A percentile compares a stretch with the other conserved stretches of the same genome.
These are phyloP conservation scores for Kuraishia hungarica DNA, from an alignment of 805 yeast genomes.

Conservation along the genomic window DNA sequence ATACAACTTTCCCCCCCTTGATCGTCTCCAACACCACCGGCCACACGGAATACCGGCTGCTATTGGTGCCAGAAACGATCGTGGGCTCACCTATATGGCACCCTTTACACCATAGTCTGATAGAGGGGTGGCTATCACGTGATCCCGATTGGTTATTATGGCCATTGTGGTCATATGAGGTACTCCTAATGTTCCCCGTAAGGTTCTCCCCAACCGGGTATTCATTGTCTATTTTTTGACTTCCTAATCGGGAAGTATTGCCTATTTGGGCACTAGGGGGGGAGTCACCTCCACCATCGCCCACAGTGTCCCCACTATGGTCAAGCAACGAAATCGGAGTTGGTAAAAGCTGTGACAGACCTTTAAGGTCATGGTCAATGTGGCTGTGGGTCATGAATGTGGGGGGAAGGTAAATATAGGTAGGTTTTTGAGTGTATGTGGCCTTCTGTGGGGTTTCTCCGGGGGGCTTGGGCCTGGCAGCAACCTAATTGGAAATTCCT, in stretches of 20 bases:
- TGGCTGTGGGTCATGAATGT: not conserved
- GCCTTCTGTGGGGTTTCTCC: too few species aligned
- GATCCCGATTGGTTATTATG: too few species aligned
- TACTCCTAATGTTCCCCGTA: not conserved
- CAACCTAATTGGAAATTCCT: too few species aligned
- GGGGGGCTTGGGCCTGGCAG: too few species aligned
- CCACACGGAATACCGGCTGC: slow-evolving; percentile 21
- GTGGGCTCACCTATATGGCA: slow-evolving; percentile 24
- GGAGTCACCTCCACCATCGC: slow-evolving; percentile 7
- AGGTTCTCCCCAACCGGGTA: not conserved
- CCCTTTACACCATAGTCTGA: slow-evolving; percentile 19
- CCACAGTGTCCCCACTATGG: slow-evolving; percentile 15
- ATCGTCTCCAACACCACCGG: slow-evolving; percentile 11
- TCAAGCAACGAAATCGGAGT: slow-evolving; percentile 29
- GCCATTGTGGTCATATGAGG: not conserved
- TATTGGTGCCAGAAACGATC: slow-evolving; percentile 15
- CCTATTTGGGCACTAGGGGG: slow-evolving; percentile 2
- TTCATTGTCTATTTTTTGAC: too few species aligned
- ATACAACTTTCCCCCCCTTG: slow-evolving; percentile 29
- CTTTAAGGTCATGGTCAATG: not conserved
- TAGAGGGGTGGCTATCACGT: too few species aligned
- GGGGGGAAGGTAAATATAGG: not conserved
- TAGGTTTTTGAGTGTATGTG: too few species aligned
- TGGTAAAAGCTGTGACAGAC: not conserved
- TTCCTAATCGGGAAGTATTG: not conserved